Percentiles rank a stretch among this genome's conserved stretches.
Evolutionary conservation across 1,139 yeast genomes (phyloP).

Genomic region (Debaryomyces singareniensis): DNA sequence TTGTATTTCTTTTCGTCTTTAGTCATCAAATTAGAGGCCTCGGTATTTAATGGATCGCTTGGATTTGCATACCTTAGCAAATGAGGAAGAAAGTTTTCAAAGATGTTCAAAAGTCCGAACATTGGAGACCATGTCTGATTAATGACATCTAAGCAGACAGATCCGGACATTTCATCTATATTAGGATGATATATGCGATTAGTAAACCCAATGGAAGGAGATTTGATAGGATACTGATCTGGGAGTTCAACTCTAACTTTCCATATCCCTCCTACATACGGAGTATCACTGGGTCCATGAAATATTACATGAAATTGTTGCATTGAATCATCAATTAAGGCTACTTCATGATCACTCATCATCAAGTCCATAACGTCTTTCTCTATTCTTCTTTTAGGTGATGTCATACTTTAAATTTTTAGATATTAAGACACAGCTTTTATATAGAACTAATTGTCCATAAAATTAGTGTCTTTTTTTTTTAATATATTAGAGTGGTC

Average conservation of each 20-base stretch:
- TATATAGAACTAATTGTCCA: too few relatives aligned
- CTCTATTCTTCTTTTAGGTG: conserved; percentile 85
- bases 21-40: conserved; percentile 78
- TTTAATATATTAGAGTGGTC: too few relatives aligned
- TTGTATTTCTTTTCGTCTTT: conserved; percentile 65
- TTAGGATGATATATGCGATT: conserved; percentile 94
- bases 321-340: conserved; percentile 78
- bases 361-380: conserved; percentile 96
- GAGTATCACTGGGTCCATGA: conserved; percentile 82
- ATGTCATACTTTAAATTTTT: conserved; percentile 35
- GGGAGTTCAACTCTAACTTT: conserved; percentile 90
- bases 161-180: conserved; percentile 83
- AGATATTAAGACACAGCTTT: too few relatives aligned
- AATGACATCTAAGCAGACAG: conserved; percentile 93
- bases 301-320: conserved; percentile 87
- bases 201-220: conserved; percentile 92
- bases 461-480: too few relatives aligned
- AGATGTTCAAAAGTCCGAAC: conserved; percentile 87
- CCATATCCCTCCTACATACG: conserved; percentile 91
- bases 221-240: conserved; percentile 90
- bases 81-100: conserved; percentile 92
- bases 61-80: conserved; percentile 89
- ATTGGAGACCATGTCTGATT: conserved; percentile 98
- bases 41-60: conserved; percentile 87
- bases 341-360: conserved; percentile 92